Conservation (phyloP, 2,329 filamentous ascomycete genomes). For the Huntiella savannae region DNA sequence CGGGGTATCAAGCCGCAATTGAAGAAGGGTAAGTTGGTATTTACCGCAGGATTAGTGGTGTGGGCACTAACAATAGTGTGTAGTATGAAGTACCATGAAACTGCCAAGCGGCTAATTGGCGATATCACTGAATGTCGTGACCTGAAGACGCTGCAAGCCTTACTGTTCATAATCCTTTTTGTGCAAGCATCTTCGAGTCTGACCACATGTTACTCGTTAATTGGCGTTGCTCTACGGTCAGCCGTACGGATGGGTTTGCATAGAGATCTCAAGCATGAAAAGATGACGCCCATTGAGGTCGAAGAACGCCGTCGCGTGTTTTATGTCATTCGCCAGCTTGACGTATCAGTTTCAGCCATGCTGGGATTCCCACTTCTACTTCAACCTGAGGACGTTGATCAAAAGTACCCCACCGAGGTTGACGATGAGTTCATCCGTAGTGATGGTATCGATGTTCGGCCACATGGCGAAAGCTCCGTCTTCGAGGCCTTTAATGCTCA, state of each 20-base stretch:
- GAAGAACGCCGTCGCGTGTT: slow-evolving; percentile 47
- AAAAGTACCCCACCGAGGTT: slow-evolving; percentile 43
- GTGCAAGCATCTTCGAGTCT: slow-evolving; percentile 63
- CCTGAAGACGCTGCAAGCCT: slow-evolving; percentile 51
- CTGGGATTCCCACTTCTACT: slow-evolving; percentile 47
- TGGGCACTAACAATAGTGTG: not conserved
- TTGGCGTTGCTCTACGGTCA: slow-evolving; percentile 58
- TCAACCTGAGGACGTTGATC: slow-evolving; percentile 46
- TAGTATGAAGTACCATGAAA: slow-evolving; percentile 57
- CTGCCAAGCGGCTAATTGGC: slow-evolving; percentile 44
- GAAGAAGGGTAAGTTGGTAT: slow-evolving; percentile 34
- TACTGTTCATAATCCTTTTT: slow-evolving; percentile 66
- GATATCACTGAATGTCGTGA: slow-evolving; percentile 54
- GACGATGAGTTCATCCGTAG: slow-evolving; percentile 49
- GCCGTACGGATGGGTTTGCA: slow-evolving; percentile 64
- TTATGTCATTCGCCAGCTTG: slow-evolving; percentile 50
- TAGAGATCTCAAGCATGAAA: slow-evolving; percentile 46
- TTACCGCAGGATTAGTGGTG: not conserved
- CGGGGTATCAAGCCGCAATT: slow-evolving; percentile 30
- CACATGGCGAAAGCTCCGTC: slow-evolving; percentile 38
- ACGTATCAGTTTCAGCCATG: slow-evolving; percentile 49
- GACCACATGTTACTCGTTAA: slow-evolving; percentile 61
- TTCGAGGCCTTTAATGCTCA: slow-evolving; percentile 50
- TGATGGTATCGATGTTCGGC: slow-evolving; percentile 31
- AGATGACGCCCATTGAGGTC: slow-evolving; percentile 42